Percentiles rank a stretch among this genome's conserved stretches.
phyloP scores from a whole-genome alignment of 164 flowering plant species.

The Vitis vinifera region DNA sequence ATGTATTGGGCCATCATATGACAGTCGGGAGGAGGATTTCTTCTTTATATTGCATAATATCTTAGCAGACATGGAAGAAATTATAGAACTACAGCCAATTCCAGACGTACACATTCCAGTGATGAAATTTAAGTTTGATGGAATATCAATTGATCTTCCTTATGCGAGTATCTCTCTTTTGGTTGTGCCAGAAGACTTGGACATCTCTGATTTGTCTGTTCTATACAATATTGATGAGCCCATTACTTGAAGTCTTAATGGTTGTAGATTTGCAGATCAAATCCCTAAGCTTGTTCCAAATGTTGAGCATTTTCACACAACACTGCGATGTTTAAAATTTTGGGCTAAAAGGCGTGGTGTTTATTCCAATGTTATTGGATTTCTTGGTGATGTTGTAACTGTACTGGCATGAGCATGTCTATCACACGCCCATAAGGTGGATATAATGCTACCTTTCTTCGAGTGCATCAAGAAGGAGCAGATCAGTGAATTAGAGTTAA shows the following conservation, averaged over 20 bases:
- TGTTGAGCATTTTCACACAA: conserved; percentile 78
- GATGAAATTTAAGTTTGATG: conserved; percentile 87
- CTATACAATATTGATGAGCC: conserved; percentile 44
- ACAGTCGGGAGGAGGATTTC: conserved; percentile 87
- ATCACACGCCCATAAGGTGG: conserved; percentile 59
- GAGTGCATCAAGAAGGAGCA: conserved; percentile 58
- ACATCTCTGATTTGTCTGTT: conserved; percentile 53
- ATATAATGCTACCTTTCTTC: conserved; percentile 67
- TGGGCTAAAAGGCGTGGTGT: conserved; percentile 98
- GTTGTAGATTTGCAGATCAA: conserved; percentile 79
- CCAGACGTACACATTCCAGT: conserved; percentile 98
- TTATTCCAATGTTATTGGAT: conserved; percentile 74
- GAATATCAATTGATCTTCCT: conserved; percentile 89
- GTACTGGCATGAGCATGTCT: conserved; percentile 68
- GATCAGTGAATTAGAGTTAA: conserved; percentile 35
- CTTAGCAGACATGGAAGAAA: conserved; percentile 72
- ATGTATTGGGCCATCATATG: conserved; percentile 96
- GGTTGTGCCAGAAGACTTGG: conserved; percentile 81
- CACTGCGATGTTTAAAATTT: conserved; percentile 80
- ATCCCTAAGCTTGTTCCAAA: conserved; percentile 76
- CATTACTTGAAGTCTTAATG: conserved; percentile 68
- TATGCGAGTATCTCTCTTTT: conserved; percentile 83
- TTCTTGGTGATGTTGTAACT: conserved; percentile 76
- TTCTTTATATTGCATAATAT: conserved; percentile 70
- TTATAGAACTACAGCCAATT: conserved; percentile 86